These are phyloP conservation scores for Cyberlindnera xylosilytica DNA, from an alignment of 805 yeast genomes.

Conservation along the genomic window DNA sequence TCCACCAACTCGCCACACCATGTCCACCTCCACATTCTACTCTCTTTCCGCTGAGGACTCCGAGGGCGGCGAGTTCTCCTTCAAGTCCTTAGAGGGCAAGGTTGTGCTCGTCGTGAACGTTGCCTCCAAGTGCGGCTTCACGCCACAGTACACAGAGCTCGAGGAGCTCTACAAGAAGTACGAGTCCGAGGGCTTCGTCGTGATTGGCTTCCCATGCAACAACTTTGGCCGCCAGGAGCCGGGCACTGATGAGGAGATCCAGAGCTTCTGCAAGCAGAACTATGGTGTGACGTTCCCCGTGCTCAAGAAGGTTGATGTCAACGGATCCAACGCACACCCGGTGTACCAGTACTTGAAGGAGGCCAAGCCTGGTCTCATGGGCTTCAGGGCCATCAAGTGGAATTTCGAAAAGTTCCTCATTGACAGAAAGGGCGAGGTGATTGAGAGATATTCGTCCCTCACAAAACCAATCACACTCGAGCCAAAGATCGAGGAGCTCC, in stretches of 20 bases:
- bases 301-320: conserved; percentile 82
- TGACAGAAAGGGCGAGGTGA: conserved; percentile 59
- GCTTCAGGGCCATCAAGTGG: conserved; percentile 73
- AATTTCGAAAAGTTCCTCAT: conserved; percentile 75
- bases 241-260: conserved; percentile 66
- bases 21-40: conserved; percentile 44
- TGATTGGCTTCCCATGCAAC: conserved; percentile 87
- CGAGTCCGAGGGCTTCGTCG: conserved; percentile 58
- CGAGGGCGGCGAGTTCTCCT: conserved; percentile 57
- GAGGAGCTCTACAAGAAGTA: conserved; percentile 68
- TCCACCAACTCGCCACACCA: not conserved
- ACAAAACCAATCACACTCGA: conserved; percentile 64
- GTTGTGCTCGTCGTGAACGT: conserved; percentile 83
- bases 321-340: conserved; percentile 80
- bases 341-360: conserved; percentile 77
- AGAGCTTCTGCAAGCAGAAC: conserved; percentile 70
- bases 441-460: conserved; percentile 59
- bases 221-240: conserved; percentile 86
- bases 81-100: conserved; percentile 65
- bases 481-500: conserved; percentile 53
- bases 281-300: conserved; percentile 93
- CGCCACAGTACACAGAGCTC: conserved; percentile 74
- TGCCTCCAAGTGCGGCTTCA: conserved; percentile 83
- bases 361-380: conserved; percentile 52
- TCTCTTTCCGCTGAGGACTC: conserved; percentile 59